These are phyloP conservation scores for Trematosphaeria pertusa DNA, from an alignment of 2,329 filamentous ascomycete species.

Conservation along the genomic window DNA sequence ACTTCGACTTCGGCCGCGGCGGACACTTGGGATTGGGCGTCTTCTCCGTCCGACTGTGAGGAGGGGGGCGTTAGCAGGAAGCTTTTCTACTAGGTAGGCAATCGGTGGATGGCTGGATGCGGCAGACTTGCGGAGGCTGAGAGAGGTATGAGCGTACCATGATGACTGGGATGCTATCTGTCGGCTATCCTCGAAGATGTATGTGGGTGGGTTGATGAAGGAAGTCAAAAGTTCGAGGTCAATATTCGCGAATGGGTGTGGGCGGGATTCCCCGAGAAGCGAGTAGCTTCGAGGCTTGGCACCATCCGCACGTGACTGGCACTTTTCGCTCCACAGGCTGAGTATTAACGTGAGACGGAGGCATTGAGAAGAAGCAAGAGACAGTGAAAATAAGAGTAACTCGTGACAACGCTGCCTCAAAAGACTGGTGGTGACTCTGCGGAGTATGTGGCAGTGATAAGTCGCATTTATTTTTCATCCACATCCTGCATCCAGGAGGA, in stretches of 20 bases:
- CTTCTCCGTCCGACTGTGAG: constrained; percentile 98
- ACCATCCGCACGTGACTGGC: constrained; percentile 8
- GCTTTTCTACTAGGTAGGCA: constrained; percentile 1
- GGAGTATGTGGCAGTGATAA: no score
- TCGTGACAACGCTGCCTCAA: no score
- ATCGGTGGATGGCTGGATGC: constrained; percentile 1
- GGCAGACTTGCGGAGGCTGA: background rate
- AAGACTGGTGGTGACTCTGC: no score
- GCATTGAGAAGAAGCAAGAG: no score
- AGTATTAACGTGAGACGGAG: no score
- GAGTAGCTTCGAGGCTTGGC: constrained; percentile 8
- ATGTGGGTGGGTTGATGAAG: constrained; percentile 7
- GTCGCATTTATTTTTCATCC: no score
- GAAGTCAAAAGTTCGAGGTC: constrained; percentile 23
- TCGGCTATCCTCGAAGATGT: constrained; percentile 56
- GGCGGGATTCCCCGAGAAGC: constrained; percentile 20
- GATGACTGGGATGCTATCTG: constrained; percentile 46
- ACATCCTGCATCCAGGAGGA: no score
- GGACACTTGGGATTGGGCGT: constrained; percentile 79
- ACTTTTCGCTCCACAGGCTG: background rate
- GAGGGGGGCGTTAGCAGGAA: constrained; percentile 22
- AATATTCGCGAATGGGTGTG: constrained; percentile 23
- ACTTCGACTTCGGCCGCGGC: constrained; percentile 95
- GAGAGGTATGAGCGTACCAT: constrained; percentile 43
- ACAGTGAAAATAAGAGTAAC: no score